Evolutionary conservation across 305 asterid species (phyloP), one percentile per base, ranked within the genome.

Genomic region (Fraxinus ornus): DNA sequence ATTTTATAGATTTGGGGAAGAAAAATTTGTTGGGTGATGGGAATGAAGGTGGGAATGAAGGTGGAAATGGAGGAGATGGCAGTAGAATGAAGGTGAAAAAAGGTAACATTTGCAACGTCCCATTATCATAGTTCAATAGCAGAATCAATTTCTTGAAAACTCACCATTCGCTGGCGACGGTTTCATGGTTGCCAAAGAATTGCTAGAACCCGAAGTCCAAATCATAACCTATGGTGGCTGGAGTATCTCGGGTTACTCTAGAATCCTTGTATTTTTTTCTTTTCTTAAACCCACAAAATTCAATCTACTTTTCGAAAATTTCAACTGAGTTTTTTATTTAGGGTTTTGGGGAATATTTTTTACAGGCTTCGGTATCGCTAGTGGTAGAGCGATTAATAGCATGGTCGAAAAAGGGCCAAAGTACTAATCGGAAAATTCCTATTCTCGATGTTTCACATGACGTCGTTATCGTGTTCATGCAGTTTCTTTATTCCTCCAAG

Each of bases 371-470:
- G 4, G 95, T 92, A 19, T 92, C 98, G 70, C 87, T 93, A 64
- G 97, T 95, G 84, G 84, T 95, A 87, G 98, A 95, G 84, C 91
- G 84, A 86, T 87, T 95, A 10, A 82, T 93, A 15, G 94, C 91
- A 86, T 83, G 88, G 91, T 91, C 93, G 81, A 86, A 84, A 19
- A 91, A 92, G 90, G 85, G 84, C 55, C 91, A 90, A 85, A 89
- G 81, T 79, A 60, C 87, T 79, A 89, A 88, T 8, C 86, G 84
- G 86, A 89, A 90, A 15, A 83, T 95, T 75, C 83, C 91, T 32
- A 91, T 95, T 5, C 88, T 87, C 74, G 98, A 98, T 72, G 98
- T 95, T 26, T 97, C 98, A 0, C 86, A 88, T 88, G 94, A 91
- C 78, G 98, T 98, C 82, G 98, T 95, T 75, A 80, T 84, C 4